These are phyloP conservation scores for Crassisporium funariophilum DNA, from an alignment of 768 basidiomycete genomes.

Conservation along the genomic window DNA sequence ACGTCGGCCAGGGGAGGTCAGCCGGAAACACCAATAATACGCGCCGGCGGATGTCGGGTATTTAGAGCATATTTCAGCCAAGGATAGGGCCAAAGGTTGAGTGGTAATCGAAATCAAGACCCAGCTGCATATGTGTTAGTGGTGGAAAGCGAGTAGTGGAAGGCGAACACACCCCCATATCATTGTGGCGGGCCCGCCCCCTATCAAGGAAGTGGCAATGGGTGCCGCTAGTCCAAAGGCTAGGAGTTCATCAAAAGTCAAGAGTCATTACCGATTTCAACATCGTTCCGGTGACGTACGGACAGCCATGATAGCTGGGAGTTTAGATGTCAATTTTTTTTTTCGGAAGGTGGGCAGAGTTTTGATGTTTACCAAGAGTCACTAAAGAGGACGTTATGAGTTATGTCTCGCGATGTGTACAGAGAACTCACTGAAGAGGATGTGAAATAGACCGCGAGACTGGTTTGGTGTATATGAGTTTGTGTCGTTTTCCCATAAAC, in stretches of 20 bases:
- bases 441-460: conserved; percentile 54
- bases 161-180: conserved; percentile 52
- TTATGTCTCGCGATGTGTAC: not conserved
- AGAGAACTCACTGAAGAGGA: conserved; percentile 51
- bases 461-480: conserved; percentile 16
- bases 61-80: conserved; percentile 61
- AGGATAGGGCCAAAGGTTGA: conserved; percentile 50
- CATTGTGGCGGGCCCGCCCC: conserved; percentile 58
- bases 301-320: conserved; percentile 61
- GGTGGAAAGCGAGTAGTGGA: not conserved
- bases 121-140: conserved; percentile 37
- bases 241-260: conserved; percentile 18
- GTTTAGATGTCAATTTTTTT: no score
- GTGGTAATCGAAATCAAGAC: conserved; percentile 51
- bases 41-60: conserved; percentile 65
- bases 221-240: conserved; percentile 61
- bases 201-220: conserved; percentile 55
- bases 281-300: conserved; percentile 53
- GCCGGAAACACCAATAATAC: conserved; percentile 68
- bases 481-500: not conserved
- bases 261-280: no score
- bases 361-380: not conserved
- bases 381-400: not conserved
- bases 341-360: not conserved
- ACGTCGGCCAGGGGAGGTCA: conserved; percentile 53